Evolutionary conservation across 2,329 filamentous ascomycete genomes (phyloP), one percentile per base, ranked within the genome.

Genomic region (Colletotrichum sp.): DNA sequence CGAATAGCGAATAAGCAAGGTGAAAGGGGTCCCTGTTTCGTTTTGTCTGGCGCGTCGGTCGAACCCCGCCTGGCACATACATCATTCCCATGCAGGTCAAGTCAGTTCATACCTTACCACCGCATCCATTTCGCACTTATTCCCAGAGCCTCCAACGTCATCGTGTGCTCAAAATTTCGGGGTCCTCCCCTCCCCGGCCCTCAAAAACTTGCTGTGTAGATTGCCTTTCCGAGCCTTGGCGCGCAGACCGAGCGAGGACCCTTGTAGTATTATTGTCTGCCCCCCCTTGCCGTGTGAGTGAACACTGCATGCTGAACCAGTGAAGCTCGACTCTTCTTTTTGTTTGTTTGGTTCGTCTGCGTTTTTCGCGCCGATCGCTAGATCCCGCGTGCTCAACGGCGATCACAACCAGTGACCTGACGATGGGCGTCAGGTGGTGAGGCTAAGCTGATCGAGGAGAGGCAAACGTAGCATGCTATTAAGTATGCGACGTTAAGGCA

Each of bases 111-210:
- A 52, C 44, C 44, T 52, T 52, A 52, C n/a, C 44, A 52, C 44
- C n/a, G 44, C 10, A 52, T 52, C 3, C 44, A 52, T 21, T 21
- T 52, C n/a, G 44, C 44, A 21, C 44, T 21, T 60, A 21, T 24
- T 15, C 65, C 16, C 52, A 60, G 68, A 68, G 64, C 69, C 73
- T 69, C 34, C 26, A 74, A 73, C 74, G 74, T 76, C 74, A 76
- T 74, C 59, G 69, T 73, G 71, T 59, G 59, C 55, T 69, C 74
- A 59, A 57, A 34, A 21, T 64, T 73, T 65, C 55, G 26, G 63
- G 69, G 36, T 34, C 63, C 18, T 73, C 28, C 15, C 57, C 57
- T 32, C n/a, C 32, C 36, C 12, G 13, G 34, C n/a, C 52, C 34
- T 26, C n/a, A 16, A 21, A 49, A 52, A 52, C 44, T 52, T 52